A percentile compares a stretch with the other conserved stretches of the same genome.
Conservation (phyloP, 2,329 filamentous ascomycete species). For the Claviceps quebecensis region DNA sequence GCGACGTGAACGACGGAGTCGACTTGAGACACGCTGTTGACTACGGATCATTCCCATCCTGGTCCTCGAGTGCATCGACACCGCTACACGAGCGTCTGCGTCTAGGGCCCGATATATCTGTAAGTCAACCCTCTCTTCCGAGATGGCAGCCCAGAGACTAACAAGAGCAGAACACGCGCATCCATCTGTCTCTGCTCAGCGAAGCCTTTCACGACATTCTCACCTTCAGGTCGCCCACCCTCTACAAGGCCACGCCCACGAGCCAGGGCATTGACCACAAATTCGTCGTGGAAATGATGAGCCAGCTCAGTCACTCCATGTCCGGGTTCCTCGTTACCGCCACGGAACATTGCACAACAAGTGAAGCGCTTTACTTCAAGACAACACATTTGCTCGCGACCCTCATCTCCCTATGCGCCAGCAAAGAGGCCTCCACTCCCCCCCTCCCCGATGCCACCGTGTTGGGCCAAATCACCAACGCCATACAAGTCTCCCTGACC, state of each 20-base stretch:
- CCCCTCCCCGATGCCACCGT: constrained; percentile 9
- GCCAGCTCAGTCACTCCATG: constrained; percentile 28
- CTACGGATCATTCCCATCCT: constrained; percentile 36
- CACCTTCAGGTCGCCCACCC: constrained; percentile 31
- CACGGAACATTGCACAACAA: constrained; percentile 21
- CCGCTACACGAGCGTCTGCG: constrained; percentile 31
- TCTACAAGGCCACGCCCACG: constrained; percentile 32
- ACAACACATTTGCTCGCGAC: constrained; percentile 26
- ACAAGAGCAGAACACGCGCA: constrained; percentile 29
- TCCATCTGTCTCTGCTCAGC: constrained; percentile 32
- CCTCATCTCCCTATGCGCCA: constrained; percentile 17
- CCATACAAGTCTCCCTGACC: constrained; percentile 14
- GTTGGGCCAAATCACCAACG: constrained; percentile 15
- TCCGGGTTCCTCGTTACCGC: constrained; percentile 22
- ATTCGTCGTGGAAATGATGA: constrained; percentile 28
- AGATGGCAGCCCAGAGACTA: constrained; percentile 4
- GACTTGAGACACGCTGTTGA: constrained; percentile 32
- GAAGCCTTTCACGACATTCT: constrained; percentile 40
- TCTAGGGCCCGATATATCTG: constrained; percentile 38
- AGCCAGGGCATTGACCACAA: constrained; percentile 27
- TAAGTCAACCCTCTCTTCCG: constrained; percentile 17
- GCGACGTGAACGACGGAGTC: constrained; percentile 24
- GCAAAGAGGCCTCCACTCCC: constrained; percentile 12
- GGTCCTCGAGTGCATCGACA: constrained; percentile 23
- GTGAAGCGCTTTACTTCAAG: constrained; percentile 31